Conservation (phyloP, 2,329 filamentous ascomycete genomes). For the Nemania abortiva region DNA sequence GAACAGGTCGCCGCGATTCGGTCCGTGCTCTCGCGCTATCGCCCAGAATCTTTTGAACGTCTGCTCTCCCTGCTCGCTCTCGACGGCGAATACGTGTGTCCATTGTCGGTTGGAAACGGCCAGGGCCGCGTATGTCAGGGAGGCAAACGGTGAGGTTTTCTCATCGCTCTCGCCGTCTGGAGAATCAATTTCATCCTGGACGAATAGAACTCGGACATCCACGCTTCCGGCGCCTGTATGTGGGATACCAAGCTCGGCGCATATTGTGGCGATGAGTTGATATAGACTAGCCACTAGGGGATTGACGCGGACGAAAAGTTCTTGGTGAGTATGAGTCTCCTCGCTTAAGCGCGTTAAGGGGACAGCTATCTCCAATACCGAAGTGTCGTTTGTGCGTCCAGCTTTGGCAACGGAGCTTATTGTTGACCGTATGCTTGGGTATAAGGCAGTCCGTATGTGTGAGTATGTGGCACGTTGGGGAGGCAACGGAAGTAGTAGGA, state of each 20-base stretch:
- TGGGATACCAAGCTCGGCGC: not conserved
- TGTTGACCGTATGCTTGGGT: constrained; percentile 6
- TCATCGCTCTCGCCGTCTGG: not conserved
- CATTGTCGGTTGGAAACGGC: not conserved
- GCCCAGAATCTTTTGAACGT: constrained; percentile 3
- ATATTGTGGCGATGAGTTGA: constrained; percentile 10
- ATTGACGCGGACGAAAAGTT: not conserved
- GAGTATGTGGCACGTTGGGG: constrained; percentile 1
- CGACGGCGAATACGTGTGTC: constrained; percentile 24
- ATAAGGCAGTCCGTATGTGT: constrained; percentile 7
- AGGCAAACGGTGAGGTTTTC: not conserved
- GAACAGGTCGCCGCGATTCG: not conserved
- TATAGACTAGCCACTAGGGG: constrained; percentile 8
- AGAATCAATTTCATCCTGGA: constrained; percentile 2
- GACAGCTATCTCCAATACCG: constrained; percentile 12
- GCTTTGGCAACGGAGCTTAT: not conserved
- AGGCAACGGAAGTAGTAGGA: constrained; percentile 8
- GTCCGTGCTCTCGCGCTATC: not conserved
- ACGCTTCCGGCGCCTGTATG: not conserved
- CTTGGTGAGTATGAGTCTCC: not conserved
- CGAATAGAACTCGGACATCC: constrained; percentile 16
- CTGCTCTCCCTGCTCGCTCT: constrained; percentile 11
- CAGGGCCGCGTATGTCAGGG: not conserved
- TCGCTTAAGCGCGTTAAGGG: constrained; percentile 11
- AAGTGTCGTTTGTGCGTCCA: not conserved